Evolutionary conservation across 176 grass and related monocot genomes (phyloP).

Genomic region (Phragmites australis): DNA sequence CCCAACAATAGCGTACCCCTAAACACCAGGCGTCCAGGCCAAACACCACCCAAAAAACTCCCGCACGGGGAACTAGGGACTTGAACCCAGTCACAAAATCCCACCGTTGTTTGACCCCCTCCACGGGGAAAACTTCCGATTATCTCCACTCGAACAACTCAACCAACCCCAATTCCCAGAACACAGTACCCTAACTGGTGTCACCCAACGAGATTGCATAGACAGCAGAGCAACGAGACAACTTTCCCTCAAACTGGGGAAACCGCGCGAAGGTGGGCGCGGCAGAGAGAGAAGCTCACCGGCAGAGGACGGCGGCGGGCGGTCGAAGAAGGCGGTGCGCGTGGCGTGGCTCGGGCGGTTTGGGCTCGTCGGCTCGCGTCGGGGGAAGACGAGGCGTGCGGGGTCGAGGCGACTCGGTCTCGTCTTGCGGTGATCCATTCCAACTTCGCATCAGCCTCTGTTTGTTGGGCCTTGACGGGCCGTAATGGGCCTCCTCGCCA

Average conservation of each 20-base stretch:
- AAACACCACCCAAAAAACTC: neutral
- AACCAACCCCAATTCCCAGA: neutral
- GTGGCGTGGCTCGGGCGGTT: neutral
- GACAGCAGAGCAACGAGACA: neutral
- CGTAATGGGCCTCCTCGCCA: neutral
- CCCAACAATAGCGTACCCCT: neutral
- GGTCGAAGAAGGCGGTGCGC: neutral
- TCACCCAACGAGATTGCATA: neutral
- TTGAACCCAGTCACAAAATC: neutral
- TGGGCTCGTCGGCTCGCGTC: neutral
- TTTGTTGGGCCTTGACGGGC: neutral
- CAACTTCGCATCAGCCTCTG: neutral
- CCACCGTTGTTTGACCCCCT: too few species aligned
- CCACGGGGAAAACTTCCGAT: too few species aligned
- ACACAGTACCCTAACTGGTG: neutral
- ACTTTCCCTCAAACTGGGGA: neutral
- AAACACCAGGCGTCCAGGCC: neutral
- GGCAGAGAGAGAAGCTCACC: neutral
- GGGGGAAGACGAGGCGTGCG: neutral
- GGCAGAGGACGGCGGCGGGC: neutral
- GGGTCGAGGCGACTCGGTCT: neutral
- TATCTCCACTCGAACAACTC: neutral
- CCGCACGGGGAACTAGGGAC: neutral
- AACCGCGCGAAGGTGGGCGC: neutral
- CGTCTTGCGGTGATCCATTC: neutral